Conservation (phyloP, 495 filamentous ascomycete species). For the Aspergillus bridgeri region DNA sequence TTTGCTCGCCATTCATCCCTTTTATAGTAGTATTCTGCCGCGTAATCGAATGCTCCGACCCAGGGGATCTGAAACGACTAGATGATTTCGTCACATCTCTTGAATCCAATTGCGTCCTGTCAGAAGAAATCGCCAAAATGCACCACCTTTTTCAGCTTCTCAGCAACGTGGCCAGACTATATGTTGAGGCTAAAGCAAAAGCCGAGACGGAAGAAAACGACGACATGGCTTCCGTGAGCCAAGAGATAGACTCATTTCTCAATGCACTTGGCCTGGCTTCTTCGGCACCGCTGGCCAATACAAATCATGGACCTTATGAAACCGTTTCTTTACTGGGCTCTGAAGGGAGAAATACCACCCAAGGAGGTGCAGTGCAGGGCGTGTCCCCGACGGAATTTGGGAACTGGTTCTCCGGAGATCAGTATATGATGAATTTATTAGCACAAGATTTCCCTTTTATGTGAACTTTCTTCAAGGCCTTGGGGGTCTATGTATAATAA, state of each 20-base stretch:
- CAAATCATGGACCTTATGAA: too few relatives aligned
- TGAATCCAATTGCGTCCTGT: conserved; percentile 44
- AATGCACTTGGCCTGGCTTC: conserved; percentile 62
- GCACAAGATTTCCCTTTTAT: conserved; percentile 61
- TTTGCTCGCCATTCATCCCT: conserved; percentile 64
- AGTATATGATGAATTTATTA: conserved; percentile 60
- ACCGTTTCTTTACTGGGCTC: too few relatives aligned
- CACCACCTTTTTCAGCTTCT: conserved; percentile 60
- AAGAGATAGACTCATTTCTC: conserved; percentile 64
- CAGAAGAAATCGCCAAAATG: conserved; percentile 56
- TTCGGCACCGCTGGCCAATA: conserved; percentile 28
- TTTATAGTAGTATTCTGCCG: conserved; percentile 71
- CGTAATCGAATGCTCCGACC: conserved; percentile 47
- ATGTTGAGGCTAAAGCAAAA: conserved; percentile 56
- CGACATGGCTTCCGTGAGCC: conserved; percentile 46
- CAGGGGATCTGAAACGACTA: conserved; percentile 50
- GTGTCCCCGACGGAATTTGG: conserved; percentile 46
- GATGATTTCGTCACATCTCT: conserved; percentile 57
- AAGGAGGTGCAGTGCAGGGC: conserved; percentile 10
- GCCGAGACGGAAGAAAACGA: conserved; percentile 39
- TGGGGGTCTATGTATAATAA: too few relatives aligned
- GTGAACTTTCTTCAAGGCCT: too few relatives aligned
- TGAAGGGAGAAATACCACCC: too few relatives aligned
- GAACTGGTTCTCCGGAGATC: conserved; percentile 67
- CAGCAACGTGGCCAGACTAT: conserved; percentile 57